A percentile compares a stretch with the other conserved stretches of the same genome.
These are phyloP conservation scores for Chlamydomonas sp. DNA, from an alignment of 139 green algal genomes.

Conservation along the genomic window DNA sequence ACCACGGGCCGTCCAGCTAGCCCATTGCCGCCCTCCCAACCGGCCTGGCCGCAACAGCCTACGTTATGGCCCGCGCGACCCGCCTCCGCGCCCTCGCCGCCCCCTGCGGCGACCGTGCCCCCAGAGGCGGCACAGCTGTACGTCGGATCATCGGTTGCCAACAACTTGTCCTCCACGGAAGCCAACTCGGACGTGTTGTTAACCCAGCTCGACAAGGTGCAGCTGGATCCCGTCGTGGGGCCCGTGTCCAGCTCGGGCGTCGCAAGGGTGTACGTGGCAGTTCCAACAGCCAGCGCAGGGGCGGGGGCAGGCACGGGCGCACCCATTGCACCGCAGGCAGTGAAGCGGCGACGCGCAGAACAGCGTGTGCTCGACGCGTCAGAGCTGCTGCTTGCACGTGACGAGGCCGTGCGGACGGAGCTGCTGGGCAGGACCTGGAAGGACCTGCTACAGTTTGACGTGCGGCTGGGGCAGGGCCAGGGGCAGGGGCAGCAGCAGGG, in stretches of 20 bases:
- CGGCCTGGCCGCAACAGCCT: too few species aligned
- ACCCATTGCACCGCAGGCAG: background rate
- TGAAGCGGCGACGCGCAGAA: background rate
- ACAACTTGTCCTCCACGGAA: background rate
- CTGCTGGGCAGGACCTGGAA: constrained; percentile 26
- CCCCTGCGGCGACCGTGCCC: background rate
- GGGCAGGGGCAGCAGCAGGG: background rate
- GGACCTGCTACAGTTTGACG: constrained; percentile 23
- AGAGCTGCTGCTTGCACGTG: constrained; percentile 32
- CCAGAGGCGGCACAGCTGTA: constrained; percentile 2
- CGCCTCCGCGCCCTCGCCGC: too few species aligned
- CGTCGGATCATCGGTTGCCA: background rate
- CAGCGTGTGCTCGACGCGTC: constrained; percentile 19
- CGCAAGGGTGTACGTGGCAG: constrained; percentile 3
- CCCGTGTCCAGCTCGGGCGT: background rate
- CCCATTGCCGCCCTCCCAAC: too few species aligned
- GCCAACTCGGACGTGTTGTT: background rate
- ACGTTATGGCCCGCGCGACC: too few species aligned
- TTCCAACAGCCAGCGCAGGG: background rate
- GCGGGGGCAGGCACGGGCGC: background rate
- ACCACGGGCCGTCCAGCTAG: too few species aligned
- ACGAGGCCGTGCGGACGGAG: constrained; percentile 39
- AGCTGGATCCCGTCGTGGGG: background rate
- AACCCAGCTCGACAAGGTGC: background rate
- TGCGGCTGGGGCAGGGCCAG: background rate